These are phyloP conservation scores for Penicillium simplicissimum DNA, from an alignment of 495 filamentous ascomycete species.

Conservation along the genomic window DNA sequence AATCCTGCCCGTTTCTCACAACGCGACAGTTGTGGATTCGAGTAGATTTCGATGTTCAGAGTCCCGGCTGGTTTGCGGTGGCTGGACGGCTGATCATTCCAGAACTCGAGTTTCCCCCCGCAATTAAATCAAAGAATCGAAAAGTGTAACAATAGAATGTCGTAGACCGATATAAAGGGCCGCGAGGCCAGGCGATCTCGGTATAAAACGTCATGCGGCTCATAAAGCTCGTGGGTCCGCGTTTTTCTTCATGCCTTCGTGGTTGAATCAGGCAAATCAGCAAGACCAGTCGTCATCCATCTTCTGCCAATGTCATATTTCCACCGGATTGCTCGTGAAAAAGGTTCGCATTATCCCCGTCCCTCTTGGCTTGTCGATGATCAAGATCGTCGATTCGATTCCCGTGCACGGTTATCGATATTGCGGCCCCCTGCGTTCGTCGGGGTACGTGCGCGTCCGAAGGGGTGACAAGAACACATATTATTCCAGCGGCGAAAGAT, in stretches of 20 bases:
- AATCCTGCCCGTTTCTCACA: background rate
- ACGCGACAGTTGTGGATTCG: background rate
- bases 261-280: constrained; percentile 16
- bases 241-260: constrained; percentile 33
- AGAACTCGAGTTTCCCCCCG: background rate
- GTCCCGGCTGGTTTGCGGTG: background rate
- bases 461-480: background rate
- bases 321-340: background rate
- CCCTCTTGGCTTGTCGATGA: background rate
- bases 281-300: background rate
- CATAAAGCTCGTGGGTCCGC: constrained; percentile 41
- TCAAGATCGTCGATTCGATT: background rate
- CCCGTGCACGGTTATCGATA: background rate
- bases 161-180: constrained; percentile 26
- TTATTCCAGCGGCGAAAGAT: constrained; percentile 2
- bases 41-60: background rate
- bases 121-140: constrained; percentile 28
- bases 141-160: constrained; percentile 29
- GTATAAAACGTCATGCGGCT: constrained; percentile 13
- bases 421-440: background rate
- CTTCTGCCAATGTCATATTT: background rate
- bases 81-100: background rate
- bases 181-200: constrained; percentile 14
- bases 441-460: background rate
- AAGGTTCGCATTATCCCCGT: no score